phyloP scores from a whole-genome alignment of 805 yeast genomes.

The Barnettozyma sucrosica region DNA sequence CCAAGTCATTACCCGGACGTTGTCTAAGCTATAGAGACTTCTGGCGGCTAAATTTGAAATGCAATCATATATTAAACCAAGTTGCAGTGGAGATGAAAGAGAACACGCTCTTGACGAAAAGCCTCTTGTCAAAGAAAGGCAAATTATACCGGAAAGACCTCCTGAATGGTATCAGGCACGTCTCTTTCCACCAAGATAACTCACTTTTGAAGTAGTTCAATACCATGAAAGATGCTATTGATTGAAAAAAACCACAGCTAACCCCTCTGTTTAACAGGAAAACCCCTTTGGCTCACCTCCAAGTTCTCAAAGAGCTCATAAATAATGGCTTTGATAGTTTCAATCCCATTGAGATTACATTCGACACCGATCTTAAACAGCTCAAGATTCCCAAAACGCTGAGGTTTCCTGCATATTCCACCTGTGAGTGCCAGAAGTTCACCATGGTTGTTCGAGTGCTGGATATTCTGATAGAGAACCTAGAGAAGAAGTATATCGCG shows the following conservation, averaged over 20 bases:
- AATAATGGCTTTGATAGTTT: constrained; percentile 6
- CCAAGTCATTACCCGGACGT: too few relatives aligned
- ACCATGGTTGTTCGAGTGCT: constrained; percentile 12
- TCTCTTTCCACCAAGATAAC: background rate
- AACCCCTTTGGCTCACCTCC: constrained; percentile 8
- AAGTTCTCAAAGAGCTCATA: constrained; percentile 1
- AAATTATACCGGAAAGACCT: background rate
- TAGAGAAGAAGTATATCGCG: constrained; percentile 10
- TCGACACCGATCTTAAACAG: background rate
- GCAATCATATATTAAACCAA: background rate
- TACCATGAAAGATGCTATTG: background rate
- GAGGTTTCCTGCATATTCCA: constrained; percentile 14
- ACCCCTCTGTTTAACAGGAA: constrained; percentile 1
- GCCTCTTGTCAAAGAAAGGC: background rate
- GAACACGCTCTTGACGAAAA: background rate
- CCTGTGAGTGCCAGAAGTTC: constrained; percentile 8
- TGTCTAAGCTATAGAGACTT: too few relatives aligned
- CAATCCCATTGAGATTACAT: background rate
- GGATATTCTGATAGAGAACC: constrained; percentile 15
- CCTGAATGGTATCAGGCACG: background rate
- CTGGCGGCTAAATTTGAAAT: background rate
- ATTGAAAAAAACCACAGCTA: background rate
- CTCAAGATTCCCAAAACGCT: background rate
- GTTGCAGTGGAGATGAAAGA: background rate
- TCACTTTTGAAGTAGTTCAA: background rate